Base-by-base conservation (phyloP, 352 stramenopile genomes). In the Phytopythium aichiense region DNA sequence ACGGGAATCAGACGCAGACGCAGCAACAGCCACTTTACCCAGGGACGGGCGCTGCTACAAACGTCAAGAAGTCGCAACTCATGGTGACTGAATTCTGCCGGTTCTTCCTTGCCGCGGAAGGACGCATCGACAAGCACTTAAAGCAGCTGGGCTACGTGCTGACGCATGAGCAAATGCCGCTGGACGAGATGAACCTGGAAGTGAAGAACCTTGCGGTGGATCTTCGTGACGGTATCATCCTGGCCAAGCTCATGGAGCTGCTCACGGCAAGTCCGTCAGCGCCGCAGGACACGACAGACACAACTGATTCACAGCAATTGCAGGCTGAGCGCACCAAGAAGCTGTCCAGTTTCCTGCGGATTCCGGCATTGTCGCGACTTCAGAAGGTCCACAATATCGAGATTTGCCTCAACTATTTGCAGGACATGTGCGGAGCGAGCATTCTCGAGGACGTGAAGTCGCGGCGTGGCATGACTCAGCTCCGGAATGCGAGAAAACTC, bases 321-420 rank as follows among this genome's bases (percentile, higher is more conserved):
- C 20, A 35, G 22, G 46, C 46, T 13, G 23, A n/a, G 30, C 31
- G 20, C 9, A 23, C 33, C 28, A 51, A 57, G 5, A 58, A 46
- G 0, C 61, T 98, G 38, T 90, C 97, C 20, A 71, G 63, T 12
- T 90, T 86, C 38, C 78, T 99, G 49, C 86, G 96, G n/a, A 77
- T 99, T 12, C 97, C 97, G 7, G 91, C 96, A 20, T 68, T 97
- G 11, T 98, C 95, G n/a, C 76, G 95, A 18, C 73, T 98, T 15
- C 91, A 99, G 69, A 99, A 99, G 72, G 76, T 98, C 12, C 92
- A 98, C 77, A 99, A 99, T 69, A 87, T 98, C 0, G 84, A 95
- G 61, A 79, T 98, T 30, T 96, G 92, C 30, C 62, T 99, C 33
- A 71, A 87, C 50, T 91, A 79, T 42, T 63, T 98, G 38, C 74